Conservation (phyloP, 2,329 filamentous ascomycete species). For the Talaromyces sp. region DNA sequence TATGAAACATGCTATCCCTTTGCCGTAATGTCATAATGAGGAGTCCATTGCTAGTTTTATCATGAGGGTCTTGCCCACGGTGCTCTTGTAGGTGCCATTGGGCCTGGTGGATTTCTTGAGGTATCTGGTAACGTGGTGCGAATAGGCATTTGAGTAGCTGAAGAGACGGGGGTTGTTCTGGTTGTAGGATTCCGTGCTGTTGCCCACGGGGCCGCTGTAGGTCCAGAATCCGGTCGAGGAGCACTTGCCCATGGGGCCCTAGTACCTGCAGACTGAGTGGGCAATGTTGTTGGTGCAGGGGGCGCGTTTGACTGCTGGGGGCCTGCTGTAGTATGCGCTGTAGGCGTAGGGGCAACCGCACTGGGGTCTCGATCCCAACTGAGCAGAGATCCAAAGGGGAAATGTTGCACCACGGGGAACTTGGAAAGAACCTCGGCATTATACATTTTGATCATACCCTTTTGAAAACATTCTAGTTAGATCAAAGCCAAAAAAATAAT, state of each 20-base stretch:
- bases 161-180: background rate
- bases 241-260: slow-evolving; percentile 31
- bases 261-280: slow-evolving; percentile 25
- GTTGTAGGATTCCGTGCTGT: slow-evolving; percentile 9
- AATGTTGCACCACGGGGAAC: slow-evolving; percentile 98
- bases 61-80: slow-evolving; percentile 12
- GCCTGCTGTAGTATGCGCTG: slow-evolving; percentile 48
- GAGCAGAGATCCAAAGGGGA: slow-evolving; percentile 75
- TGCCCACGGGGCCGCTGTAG: slow-evolving; percentile 28
- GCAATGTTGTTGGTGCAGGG: slow-evolving; percentile 10
- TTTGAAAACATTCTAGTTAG: background rate
- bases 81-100: slow-evolving; percentile 25
- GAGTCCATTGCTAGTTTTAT: background rate
- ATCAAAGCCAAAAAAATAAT: background rate
- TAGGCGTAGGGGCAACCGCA: slow-evolving; percentile 46
- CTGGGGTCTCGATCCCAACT: slow-evolving; percentile 66
- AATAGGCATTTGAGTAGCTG: slow-evolving; percentile 7
- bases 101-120: slow-evolving; percentile 22
- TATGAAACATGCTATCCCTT: background rate
- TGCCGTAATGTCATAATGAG: background rate
- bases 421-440: slow-evolving; percentile 94
- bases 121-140: slow-evolving; percentile 20
- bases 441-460: slow-evolving; percentile 99
- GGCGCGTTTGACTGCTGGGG: slow-evolving; percentile 19
- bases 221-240: slow-evolving; percentile 14